A percentile compares a stretch with the other conserved stretches of the same genome.
These are phyloP conservation scores for Neurospora sp. DNA, from an alignment of 495 filamentous ascomycete genomes.

Conservation along the genomic window DNA sequence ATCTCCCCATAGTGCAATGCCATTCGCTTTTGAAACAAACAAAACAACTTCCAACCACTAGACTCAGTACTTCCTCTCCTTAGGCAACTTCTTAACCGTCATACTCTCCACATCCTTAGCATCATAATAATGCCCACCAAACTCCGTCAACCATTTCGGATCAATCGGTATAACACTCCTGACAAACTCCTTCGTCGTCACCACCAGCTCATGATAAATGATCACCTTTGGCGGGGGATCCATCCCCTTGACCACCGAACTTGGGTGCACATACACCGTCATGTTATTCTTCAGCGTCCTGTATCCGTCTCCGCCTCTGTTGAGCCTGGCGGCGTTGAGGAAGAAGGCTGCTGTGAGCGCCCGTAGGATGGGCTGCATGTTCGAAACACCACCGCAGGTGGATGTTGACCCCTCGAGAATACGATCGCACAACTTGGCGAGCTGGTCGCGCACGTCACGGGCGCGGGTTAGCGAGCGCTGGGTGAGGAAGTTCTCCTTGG, in stretches of 20 bases:
- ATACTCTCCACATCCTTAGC: slow-evolving; percentile 81
- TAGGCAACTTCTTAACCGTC: slow-evolving; percentile 57
- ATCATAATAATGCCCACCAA: slow-evolving; percentile 93
- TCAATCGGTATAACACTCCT: slow-evolving; percentile 76
- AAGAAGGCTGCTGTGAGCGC: slow-evolving; percentile 91
- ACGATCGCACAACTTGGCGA: slow-evolving; percentile 87
- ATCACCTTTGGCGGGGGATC: slow-evolving; percentile 74
- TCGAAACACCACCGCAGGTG: slow-evolving; percentile 59
- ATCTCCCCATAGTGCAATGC: not conserved
- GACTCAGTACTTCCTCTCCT: slow-evolving; percentile 19
- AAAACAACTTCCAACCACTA: not conserved
- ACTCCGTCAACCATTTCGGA: slow-evolving; percentile 78
- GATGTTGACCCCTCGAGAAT: slow-evolving; percentile 67
- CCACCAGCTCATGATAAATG: slow-evolving; percentile 83
- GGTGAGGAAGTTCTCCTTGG: slow-evolving; percentile 88
- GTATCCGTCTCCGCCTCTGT: slow-evolving; percentile 80
- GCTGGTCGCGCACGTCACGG: slow-evolving; percentile 87
- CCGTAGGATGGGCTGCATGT: slow-evolving; percentile 70
- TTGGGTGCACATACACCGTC: slow-evolving; percentile 85
- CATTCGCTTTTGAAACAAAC: not conserved
- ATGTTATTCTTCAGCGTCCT: slow-evolving; percentile 89
- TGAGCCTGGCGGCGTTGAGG: slow-evolving; percentile 80
- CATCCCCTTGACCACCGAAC: slow-evolving; percentile 65
- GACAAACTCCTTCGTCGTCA: slow-evolving; percentile 94
- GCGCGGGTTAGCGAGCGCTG: slow-evolving; percentile 78